Conservation (phyloP, 768 basidiomycete genomes). For the Dioszegia hungarica region DNA sequence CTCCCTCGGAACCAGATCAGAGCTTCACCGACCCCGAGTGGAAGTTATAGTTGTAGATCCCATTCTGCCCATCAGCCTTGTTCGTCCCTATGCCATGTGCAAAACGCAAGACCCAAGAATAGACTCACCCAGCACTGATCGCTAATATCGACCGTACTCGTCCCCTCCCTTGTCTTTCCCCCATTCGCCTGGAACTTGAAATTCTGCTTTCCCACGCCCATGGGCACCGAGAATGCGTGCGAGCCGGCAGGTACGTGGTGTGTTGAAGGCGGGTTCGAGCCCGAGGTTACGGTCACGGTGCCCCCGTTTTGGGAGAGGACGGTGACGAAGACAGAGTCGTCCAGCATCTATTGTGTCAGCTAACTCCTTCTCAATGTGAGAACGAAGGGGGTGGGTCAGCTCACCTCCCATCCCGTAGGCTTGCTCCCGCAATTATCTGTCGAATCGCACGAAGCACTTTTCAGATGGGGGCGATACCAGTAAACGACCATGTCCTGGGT, state of each 20-base stretch:
- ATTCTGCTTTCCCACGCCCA: conserved; percentile 40
- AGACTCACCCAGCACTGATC: conserved; percentile 39
- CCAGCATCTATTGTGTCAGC: conserved; percentile 20
- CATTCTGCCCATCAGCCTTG: conserved; percentile 21
- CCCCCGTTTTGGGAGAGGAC: conserved; percentile 38
- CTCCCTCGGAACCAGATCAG: neutral
- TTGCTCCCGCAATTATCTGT: conserved; percentile 43
- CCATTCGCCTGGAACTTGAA: conserved; percentile 31
- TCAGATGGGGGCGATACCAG: conserved; percentile 46
- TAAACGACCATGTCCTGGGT: conserved; percentile 43
- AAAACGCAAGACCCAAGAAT: no score
- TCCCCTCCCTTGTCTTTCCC: conserved; percentile 12
- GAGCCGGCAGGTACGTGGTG: conserved; percentile 36
- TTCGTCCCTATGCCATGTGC: neutral
- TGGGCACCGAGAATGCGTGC: conserved; percentile 35
- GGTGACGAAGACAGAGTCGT: conserved; percentile 45
- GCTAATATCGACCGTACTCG: conserved; percentile 18
- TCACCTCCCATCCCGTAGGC: conserved; percentile 41
- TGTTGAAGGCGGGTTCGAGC: conserved; percentile 24
- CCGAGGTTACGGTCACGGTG: conserved; percentile 42
- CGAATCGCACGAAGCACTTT: conserved; percentile 39
- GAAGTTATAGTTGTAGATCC: conserved; percentile 48
- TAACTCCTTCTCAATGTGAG: no score
- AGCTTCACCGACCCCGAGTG: conserved; percentile 32
- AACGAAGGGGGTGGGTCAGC: neutral